Evolutionary conservation across 768 basidiomycete genomes (phyloP).

Genomic region (Phallus indusiatus): DNA sequence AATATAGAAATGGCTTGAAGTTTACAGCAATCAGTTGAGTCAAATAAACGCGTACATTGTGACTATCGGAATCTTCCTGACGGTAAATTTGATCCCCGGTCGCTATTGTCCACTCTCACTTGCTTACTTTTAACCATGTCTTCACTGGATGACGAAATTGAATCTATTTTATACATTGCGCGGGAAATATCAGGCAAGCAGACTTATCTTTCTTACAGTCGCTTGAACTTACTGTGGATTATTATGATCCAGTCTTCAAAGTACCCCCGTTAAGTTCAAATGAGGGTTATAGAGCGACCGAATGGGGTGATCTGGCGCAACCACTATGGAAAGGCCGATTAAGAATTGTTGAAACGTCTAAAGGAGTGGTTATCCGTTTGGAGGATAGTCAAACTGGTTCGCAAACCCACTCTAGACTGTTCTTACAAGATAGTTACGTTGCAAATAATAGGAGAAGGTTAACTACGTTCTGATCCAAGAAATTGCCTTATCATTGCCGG

Average conservation of each 20-base stretch:
- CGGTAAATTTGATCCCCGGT: background rate
- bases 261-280: conserved; percentile 80
- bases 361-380: conserved; percentile 59
- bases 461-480: conserved; percentile 18
- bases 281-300: conserved; percentile 84
- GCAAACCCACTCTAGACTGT: conserved; percentile 14
- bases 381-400: conserved; percentile 76
- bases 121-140: conserved; percentile 33
- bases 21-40: background rate
- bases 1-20: too few species aligned
- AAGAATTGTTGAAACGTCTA: conserved; percentile 71
- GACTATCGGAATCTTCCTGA: background rate
- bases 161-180: conserved; percentile 84
- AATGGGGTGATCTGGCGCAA: conserved; percentile 79
- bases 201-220: background rate
- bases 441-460: conserved; percentile 52
- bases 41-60: background rate
- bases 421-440: conserved; percentile 4
- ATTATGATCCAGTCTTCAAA: conserved; percentile 59
- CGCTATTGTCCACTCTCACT: background rate
- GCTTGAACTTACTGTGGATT: conserved; percentile 9
- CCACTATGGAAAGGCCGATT: conserved; percentile 91
- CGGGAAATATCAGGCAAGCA: conserved; percentile 78
- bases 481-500: conserved; percentile 7
- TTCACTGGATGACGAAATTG: conserved; percentile 64